Conservation (phyloP, 106 monocot species). For the Apostasia shenzhenica region DNA sequence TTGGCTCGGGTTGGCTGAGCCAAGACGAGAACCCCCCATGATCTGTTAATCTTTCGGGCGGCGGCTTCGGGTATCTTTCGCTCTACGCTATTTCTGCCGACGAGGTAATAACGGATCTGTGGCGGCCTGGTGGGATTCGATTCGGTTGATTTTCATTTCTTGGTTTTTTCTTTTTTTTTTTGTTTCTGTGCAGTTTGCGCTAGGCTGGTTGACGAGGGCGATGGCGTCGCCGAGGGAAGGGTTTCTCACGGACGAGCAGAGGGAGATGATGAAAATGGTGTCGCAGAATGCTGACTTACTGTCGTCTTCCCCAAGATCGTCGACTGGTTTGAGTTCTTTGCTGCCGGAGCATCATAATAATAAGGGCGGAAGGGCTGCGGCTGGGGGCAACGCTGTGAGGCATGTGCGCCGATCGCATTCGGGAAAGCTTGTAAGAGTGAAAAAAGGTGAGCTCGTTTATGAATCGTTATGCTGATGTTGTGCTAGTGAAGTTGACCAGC, state of each 20-base stretch:
- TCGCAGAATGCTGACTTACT: constrained; percentile 52
- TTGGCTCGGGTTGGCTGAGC: constrained; percentile 19
- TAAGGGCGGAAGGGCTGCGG: constrained; percentile 19
- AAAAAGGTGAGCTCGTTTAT: constrained; percentile 41
- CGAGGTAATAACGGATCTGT: background rate
- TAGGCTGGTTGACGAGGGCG: background rate
- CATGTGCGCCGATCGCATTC: constrained; percentile 58
- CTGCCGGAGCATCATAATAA: constrained; percentile 19
- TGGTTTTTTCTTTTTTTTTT: background rate
- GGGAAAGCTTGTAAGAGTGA: constrained; percentile 52
- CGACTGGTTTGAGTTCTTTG: constrained; percentile 18
- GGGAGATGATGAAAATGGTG: constrained; percentile 57
- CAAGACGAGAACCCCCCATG: constrained; percentile 4
- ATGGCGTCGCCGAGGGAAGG: constrained; percentile 72
- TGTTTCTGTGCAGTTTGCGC: background rate
- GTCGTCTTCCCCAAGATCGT: constrained; percentile 33
- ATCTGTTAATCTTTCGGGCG: background rate
- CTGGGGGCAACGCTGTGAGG: constrained; percentile 14
- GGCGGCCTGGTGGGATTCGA: background rate
- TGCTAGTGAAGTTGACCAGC: background rate
- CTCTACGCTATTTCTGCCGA: background rate
- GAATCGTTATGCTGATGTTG: background rate
- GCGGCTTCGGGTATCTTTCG: background rate
- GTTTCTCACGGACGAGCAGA: constrained; percentile 63
- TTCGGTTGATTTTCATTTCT: background rate